Base-by-base conservation (phyloP, 495 filamentous ascomycete genomes). In the Penicillium samsonianum region DNA sequence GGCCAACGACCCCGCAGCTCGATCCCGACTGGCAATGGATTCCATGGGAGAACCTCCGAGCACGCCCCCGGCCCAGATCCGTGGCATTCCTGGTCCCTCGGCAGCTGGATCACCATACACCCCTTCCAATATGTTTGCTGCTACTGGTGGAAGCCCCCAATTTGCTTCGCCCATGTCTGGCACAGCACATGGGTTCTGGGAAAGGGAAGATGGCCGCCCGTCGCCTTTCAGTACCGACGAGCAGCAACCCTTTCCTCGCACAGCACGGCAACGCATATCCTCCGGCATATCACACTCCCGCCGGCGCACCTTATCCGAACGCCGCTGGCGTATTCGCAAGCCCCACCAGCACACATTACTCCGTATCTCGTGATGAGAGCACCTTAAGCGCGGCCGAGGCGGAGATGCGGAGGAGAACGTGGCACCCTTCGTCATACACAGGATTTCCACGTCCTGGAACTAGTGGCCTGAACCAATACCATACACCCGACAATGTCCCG, bases 401-500 rank as follows among this genome's bases (percentile, higher is more conserved):
- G 22, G 89, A 92, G 47, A 86, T 86, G 82, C 84, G 90, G 58
- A 76, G 92, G 55, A 80, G 91, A 46, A 96, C 92, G 8, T 96
- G 92, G 92, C 92, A 96, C 74, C 90, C 90, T 4, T 89, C 89
- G 25, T 89, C 86, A 0, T 87, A 87, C 65, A 75, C 78, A 10
- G 72, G 68, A 28, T 76, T 83, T 78, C 81, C 71, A 69, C 84
- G 76, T 55, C 86, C 73, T 68, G 86, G 64, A 58, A 91, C 79
- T 60, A 90, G 78, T 71, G 81, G 77, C 23, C 63, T 83, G 57
- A 80, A 70, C 57, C 82, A 77, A 62, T 81, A 83, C 62, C 84
- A 84, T 69, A 87, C 82, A 0, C 79, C 83, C 4, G 82, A 86
- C 44, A 79, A 80, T 20, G 84, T 72, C 38, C 81, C 71, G 51